Evolutionary conservation across 345 rosid genomes (phyloP).

Genomic region (Populus simonii): DNA sequence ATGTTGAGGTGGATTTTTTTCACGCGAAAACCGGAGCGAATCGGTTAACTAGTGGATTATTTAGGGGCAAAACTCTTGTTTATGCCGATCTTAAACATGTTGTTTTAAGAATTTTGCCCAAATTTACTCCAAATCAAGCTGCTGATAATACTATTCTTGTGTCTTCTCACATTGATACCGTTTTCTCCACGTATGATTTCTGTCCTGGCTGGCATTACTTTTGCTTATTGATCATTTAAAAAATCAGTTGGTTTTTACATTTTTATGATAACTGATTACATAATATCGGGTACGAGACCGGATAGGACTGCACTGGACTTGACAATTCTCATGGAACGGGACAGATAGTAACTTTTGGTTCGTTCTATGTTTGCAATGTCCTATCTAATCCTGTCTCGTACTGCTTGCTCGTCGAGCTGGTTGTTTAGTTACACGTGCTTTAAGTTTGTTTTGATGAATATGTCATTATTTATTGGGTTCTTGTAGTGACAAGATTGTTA

Average conservation of each 20-base stretch:
- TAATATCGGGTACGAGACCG: too few relatives aligned
- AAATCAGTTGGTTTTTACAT: too few relatives aligned
- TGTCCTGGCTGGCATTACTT: slow-evolving; percentile 11
- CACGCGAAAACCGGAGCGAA: slow-evolving; percentile 63
- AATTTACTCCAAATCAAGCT: slow-evolving; percentile 59
- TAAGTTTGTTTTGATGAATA: background rate
- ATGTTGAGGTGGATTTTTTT: slow-evolving; percentile 77
- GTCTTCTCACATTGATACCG: slow-evolving; percentile 94
- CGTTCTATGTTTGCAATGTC: too few relatives aligned
- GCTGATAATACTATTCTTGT: slow-evolving; percentile 74
- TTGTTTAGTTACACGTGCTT: too few relatives aligned
- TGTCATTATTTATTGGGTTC: background rate
- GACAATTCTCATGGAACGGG: too few relatives aligned
- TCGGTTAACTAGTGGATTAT: slow-evolving; percentile 58
- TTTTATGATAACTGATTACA: too few relatives aligned
- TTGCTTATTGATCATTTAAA: background rate
- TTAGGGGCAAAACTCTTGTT: slow-evolving; percentile 71
- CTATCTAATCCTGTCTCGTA: too few relatives aligned
- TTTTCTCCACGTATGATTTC: slow-evolving; percentile 71
- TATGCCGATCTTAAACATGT: slow-evolving; percentile 81
- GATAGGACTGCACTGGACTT: too few relatives aligned
- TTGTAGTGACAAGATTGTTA: background rate
- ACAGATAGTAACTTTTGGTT: too few relatives aligned
- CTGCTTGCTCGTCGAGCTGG: too few relatives aligned
- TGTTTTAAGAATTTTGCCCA: slow-evolving; percentile 69